Percentiles rank a stretch among this genome's conserved stretches.
Evolutionary conservation across 2,329 filamentous ascomycete genomes (phyloP).

Genomic region (Aspergillus sclerotialis): DNA sequence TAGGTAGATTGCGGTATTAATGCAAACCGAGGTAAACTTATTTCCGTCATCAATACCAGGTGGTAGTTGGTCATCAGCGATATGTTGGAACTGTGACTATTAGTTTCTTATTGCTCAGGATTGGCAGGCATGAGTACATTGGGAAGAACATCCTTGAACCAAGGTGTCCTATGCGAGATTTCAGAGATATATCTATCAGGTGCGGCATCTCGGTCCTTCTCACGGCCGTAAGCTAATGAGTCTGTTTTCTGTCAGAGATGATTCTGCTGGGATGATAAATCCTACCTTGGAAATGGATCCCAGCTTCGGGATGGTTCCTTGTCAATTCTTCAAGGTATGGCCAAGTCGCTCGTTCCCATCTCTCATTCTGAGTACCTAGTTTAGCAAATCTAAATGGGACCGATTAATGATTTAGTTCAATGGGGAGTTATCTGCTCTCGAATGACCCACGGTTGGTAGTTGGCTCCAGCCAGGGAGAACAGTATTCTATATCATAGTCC

Average conservation of each 20-base stretch:
- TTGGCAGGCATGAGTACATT: constrained; percentile 44
- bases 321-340: constrained; percentile 54
- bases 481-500: constrained; percentile 86
- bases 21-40: constrained; percentile 77
- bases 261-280: background rate
- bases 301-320: constrained; percentile 64
- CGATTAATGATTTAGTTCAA: constrained; percentile 3
- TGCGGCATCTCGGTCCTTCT: constrained; percentile 53
- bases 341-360: constrained; percentile 61
- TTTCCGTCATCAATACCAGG: constrained; percentile 63
- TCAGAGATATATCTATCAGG: constrained; percentile 58
- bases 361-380: constrained; percentile 29
- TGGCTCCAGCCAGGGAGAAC: constrained; percentile 82
- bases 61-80: constrained; percentile 53
- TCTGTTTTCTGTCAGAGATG: constrained; percentile 25
- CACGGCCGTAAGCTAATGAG: constrained; percentile 51
- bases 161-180: constrained; percentile 60
- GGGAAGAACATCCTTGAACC: constrained; percentile 65
- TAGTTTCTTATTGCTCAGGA: background rate
- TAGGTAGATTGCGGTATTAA: constrained; percentile 84
- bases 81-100: constrained; percentile 49
- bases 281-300: constrained; percentile 68
- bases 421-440: background rate
- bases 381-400: constrained; percentile 32
- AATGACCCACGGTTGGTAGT: constrained; percentile 60